A percentile compares a stretch with the other conserved stretches of the same genome.
phyloP scores from a whole-genome alignment of 305 asterid genomes.

The Rubia peregrina region DNA sequence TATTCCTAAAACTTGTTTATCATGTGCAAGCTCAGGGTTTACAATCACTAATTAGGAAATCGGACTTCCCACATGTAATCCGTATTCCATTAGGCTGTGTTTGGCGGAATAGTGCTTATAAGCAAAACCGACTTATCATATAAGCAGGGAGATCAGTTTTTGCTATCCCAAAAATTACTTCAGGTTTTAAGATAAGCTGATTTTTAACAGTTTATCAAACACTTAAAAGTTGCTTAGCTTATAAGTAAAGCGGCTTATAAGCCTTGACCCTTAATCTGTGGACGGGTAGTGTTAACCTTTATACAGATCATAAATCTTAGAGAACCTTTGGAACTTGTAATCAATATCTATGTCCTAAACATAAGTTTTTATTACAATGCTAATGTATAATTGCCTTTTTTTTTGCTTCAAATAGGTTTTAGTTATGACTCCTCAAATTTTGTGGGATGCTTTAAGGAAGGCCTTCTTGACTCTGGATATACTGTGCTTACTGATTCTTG shows the following conservation, averaged over 20 bases:
- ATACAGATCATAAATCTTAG: neutral
- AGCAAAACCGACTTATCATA: no score
- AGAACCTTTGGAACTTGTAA: neutral
- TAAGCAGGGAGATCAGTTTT: no score
- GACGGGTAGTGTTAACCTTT: neutral
- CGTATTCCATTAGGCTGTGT: no score
- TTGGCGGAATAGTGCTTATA: no score
- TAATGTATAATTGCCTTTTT: neutral
- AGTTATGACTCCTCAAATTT: conserved; percentile 91
- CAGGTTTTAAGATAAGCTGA: no score
- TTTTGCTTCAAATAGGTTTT: conserved; percentile 39
- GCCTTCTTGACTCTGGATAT: conserved; percentile 42
- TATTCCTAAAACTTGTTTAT: neutral
- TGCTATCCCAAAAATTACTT: no score
- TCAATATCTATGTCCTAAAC: neutral
- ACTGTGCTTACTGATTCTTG: conserved; percentile 56
- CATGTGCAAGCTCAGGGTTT: neutral
- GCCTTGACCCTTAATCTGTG: neutral
- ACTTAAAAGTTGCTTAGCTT: no score
- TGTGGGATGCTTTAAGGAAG: conserved; percentile 62
- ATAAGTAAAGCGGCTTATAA: no score
- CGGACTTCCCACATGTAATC: neutral
- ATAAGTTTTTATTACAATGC: neutral
- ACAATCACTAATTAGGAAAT: neutral
- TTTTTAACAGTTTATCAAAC: no score